Conservation (phyloP, 768 basidiomycete species). For the Ramaria rubella region DNA sequence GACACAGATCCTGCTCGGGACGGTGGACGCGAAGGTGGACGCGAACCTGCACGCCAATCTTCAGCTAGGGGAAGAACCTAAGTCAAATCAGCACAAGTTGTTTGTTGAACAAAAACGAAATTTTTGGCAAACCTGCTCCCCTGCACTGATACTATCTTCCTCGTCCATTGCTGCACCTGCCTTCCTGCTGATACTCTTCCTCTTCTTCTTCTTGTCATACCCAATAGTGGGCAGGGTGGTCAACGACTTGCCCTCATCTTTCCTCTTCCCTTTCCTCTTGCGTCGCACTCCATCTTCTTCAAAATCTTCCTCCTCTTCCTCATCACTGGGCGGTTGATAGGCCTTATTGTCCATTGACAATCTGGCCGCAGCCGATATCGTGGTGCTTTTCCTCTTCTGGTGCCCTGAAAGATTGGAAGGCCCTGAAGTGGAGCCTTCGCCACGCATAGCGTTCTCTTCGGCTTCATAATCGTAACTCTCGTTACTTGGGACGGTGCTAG, state of each 20-base stretch:
- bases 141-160: slow-evolving; percentile 37
- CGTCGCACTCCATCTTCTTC: slow-evolving; percentile 47
- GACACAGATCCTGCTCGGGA: slow-evolving; percentile 30
- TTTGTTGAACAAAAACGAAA: neutral
- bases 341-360: slow-evolving; percentile 79
- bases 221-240: slow-evolving; percentile 62
- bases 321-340: slow-evolving; percentile 63
- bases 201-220: slow-evolving; percentile 56
- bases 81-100: slow-evolving; percentile 9
- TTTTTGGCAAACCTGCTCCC: slow-evolving; percentile 33
- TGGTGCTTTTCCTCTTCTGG: slow-evolving; percentile 28
- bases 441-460: slow-evolving; percentile 46
- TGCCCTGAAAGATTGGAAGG: slow-evolving; percentile 31
- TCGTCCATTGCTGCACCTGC: slow-evolving; percentile 36
- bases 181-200: slow-evolving; percentile 34
- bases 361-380: slow-evolving; percentile 27
- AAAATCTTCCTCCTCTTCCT: slow-evolving; percentile 56
- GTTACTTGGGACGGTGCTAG: slow-evolving; percentile 12
- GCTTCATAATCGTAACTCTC: slow-evolving; percentile 72
- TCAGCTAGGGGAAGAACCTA: slow-evolving; percentile 1
- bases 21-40: slow-evolving; percentile 33
- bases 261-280: slow-evolving; percentile 43
- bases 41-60: slow-evolving; percentile 17
- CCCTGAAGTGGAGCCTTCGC: slow-evolving; percentile 8
- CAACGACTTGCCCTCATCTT: slow-evolving; percentile 48